Evolutionary conservation across 768 basidiomycete genomes (phyloP).

Genomic region (Agrocybe praecox): DNA sequence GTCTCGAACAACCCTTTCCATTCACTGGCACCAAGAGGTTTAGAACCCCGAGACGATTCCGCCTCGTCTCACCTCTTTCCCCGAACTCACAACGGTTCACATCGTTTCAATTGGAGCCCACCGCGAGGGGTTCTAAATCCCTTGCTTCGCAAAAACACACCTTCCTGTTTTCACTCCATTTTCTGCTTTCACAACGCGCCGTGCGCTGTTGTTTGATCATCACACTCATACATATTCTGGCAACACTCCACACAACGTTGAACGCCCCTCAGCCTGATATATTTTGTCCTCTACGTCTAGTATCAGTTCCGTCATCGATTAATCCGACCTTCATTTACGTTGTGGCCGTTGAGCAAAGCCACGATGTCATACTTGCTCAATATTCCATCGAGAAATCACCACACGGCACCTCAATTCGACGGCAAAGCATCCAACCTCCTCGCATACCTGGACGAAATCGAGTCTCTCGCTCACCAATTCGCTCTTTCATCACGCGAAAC

Average conservation of each 20-base stretch:
- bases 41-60: not conserved
- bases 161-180: not conserved
- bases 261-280: too few species aligned
- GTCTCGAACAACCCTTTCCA: not conserved
- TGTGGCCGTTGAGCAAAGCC: not conserved
- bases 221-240: too few species aligned
- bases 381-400: not conserved
- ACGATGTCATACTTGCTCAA: not conserved
- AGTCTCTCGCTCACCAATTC: not conserved
- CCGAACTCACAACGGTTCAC: not conserved
- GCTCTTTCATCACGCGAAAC: not conserved
- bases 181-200: too few species aligned
- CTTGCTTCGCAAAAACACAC: not conserved
- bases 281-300: not conserved
- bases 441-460: not conserved
- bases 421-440: not conserved
- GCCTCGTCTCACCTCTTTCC: not conserved
- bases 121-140: constrained; percentile 7
- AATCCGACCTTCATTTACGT: too few species aligned
- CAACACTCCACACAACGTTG: not conserved
- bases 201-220: too few species aligned
- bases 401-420: not conserved
- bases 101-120: constrained; percentile 12
- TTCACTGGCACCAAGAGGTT: not conserved
- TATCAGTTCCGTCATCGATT: not conserved